phyloP scores from a whole-genome alignment of 176 grass and related monocot species.

The Bromus sterilis region DNA sequence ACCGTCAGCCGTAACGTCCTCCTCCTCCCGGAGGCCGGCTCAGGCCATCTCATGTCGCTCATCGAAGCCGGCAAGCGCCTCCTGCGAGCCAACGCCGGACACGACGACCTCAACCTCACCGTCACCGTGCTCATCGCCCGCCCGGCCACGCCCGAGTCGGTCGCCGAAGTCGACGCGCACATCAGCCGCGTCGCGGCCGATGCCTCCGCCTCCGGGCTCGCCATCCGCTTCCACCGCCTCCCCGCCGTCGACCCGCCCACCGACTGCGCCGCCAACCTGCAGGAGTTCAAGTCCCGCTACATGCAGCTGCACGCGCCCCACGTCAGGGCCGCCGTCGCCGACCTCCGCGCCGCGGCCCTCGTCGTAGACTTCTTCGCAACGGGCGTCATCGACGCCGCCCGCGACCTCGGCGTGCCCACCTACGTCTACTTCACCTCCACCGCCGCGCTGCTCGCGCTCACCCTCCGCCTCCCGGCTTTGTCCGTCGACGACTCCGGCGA shows the following conservation, averaged over 20 bases:
- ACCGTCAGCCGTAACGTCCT: conserved; percentile 18
- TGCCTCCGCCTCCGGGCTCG: background rate
- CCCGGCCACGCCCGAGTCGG: conserved; percentile 31
- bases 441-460: conserved; percentile 28
- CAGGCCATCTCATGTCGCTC: conserved; percentile 50
- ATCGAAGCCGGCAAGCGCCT: conserved; percentile 33
- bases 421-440: conserved; percentile 61
- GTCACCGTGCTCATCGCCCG: conserved; percentile 32
- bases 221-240: conserved; percentile 35
- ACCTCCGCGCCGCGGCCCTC: conserved; percentile 23
- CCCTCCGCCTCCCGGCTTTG: conserved; percentile 28
- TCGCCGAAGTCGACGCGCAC: conserved; percentile 30
- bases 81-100: background rate
- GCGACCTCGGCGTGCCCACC: conserved; percentile 26
- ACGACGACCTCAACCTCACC: background rate
- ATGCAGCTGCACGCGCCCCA: conserved; percentile 38
- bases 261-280: conserved; percentile 14
- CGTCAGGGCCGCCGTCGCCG: conserved; percentile 11
- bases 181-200: conserved; percentile 18
- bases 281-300: conserved; percentile 55
- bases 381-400: conserved; percentile 28
- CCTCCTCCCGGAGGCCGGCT: conserved; percentile 29
- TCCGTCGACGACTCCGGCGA: conserved; percentile 18
- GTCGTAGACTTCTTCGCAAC: conserved; percentile 64
- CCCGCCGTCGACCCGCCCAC: conserved; percentile 24